Conservation (phyloP, 306 rosid species). For the Acmispon strigosus region DNA sequence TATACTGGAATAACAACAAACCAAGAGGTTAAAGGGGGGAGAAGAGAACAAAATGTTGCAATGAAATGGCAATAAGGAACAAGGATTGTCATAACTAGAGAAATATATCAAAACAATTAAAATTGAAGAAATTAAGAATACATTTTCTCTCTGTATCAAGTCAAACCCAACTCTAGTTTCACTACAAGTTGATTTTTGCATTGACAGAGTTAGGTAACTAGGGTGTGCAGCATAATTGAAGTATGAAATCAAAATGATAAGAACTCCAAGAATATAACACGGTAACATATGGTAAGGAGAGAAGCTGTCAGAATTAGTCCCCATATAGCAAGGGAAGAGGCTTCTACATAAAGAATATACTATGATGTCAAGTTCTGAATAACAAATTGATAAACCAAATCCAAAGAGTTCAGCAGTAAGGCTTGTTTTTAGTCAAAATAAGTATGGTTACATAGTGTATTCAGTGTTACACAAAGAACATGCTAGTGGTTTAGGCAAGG, state of each 20-base stretch:
- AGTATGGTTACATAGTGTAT: not conserved
- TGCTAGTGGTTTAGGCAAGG: not conserved
- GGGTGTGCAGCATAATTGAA: not conserved
- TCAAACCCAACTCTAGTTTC: not conserved
- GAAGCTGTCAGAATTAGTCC: not conserved
- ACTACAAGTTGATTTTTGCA: not conserved
- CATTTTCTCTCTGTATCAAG: not conserved
- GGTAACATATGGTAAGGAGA: not conserved
- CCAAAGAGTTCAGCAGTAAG: not conserved
- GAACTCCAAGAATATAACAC: not conserved
- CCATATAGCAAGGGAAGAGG: not conserved
- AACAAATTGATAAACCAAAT: not conserved
- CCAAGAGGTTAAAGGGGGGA: no score
- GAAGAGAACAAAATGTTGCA: no score
- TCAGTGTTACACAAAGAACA: not conserved
- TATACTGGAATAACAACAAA: no score
- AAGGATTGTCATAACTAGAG: no score
- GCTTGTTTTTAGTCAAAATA: not conserved
- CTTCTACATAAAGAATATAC: not conserved
- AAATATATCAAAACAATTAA: no score
- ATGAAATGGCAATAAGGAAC: no score
- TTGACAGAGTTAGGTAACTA: not conserved
- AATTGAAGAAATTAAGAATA: no score
- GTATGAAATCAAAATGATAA: not conserved
- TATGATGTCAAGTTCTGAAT: no score